Percentiles rank a stretch among this genome's conserved stretches.
Conservation (phyloP, 305 asterid species). For the Fraxinus angustifolia region DNA sequence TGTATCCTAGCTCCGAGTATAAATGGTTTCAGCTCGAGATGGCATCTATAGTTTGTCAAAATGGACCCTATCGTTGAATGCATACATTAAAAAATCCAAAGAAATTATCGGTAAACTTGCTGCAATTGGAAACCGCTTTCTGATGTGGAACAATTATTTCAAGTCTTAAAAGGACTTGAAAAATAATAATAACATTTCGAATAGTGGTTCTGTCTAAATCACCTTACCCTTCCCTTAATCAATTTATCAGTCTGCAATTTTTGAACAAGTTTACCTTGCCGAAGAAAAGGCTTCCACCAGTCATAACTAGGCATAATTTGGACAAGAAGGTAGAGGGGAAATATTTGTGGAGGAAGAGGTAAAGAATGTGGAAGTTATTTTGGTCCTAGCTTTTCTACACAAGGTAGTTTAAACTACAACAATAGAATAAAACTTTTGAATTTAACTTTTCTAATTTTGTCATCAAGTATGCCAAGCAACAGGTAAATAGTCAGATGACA, state of each 20-base stretch:
- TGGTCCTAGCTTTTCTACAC: not conserved
- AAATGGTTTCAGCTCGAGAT: not conserved
- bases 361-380: not conserved
- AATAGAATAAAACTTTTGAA: not conserved
- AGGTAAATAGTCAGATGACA: not conserved
- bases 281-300: not conserved
- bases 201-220: not conserved
- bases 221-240: not conserved
- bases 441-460: not conserved
- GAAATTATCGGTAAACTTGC: not conserved
- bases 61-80: not conserved
- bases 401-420: not conserved
- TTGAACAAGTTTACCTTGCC: not conserved
- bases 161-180: not conserved
- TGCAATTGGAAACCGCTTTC: not conserved
- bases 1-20: not conserved
- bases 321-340: not conserved
- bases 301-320: not conserved
- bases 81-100: not conserved
- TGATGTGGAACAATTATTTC: not conserved
- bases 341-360: not conserved
- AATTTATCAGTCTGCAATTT: not conserved
- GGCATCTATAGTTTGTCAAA: not conserved
- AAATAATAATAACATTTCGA: not conserved
- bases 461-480: not conserved